A percentile compares a stretch with the other conserved stretches of the same genome.
Conservation (phyloP, 805 yeast species). For the Saccharomycopsis sp. region DNA sequence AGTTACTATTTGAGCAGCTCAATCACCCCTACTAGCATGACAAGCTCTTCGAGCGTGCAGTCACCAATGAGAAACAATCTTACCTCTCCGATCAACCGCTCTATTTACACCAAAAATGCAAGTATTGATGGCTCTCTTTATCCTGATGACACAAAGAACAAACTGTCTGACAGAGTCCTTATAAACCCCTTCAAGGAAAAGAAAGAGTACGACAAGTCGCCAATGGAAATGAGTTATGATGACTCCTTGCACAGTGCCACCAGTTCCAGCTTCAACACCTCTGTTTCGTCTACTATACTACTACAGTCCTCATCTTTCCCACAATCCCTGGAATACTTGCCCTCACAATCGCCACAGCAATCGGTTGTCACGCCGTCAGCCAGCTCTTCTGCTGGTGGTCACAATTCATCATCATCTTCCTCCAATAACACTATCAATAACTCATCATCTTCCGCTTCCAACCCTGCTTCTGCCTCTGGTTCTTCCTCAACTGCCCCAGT, state of each 20-base stretch:
- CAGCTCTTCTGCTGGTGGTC: too few species aligned
- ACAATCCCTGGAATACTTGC: too few species aligned
- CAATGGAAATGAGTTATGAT: too few species aligned
- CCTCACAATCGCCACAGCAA: too few species aligned
- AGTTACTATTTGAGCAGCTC: conserved; percentile 1
- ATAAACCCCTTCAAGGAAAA: conserved; percentile 16
- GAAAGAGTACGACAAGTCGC: conserved; percentile 13
- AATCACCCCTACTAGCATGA: conserved; percentile 6
- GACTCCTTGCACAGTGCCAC: too few species aligned
- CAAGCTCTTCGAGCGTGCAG: conserved; percentile 7
- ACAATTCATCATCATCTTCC: too few species aligned
- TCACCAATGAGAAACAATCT: conserved; percentile 15
- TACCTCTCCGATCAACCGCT: conserved; percentile 14
- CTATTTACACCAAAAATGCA: conserved; percentile 1
- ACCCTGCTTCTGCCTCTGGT: conserved; percentile 1
- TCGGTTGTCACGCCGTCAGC: too few species aligned
- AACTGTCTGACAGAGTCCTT: conserved; percentile 4
- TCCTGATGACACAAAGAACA: conserved; percentile 4
- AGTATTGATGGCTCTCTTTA: conserved; percentile 9
- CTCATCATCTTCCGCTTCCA: conserved; percentile 2
- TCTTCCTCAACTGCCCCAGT: conserved; percentile 1
- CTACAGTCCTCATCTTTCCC: too few species aligned
- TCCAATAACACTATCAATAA: too few species aligned
- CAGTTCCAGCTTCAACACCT: too few species aligned
- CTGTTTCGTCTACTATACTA: too few species aligned